Evolutionary conservation across 306 rosid species (phyloP), one percentile per base, ranked within the genome.

Genomic region (Quercus robur): DNA sequence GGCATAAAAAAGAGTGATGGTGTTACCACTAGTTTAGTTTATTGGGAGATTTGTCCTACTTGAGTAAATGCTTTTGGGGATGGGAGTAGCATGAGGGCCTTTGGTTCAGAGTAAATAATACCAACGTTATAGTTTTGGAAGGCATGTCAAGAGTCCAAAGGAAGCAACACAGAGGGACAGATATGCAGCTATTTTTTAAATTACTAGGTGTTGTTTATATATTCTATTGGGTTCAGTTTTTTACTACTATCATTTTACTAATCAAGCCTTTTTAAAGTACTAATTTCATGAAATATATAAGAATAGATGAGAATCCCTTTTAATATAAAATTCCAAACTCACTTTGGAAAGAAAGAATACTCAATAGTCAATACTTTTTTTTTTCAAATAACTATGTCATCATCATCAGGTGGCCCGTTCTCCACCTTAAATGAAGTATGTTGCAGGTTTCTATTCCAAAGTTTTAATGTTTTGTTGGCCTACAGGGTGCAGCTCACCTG

Each of bases 101-200:
- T 67, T 19, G 14, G n/a, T 35, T 67, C 72, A 8, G 51, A 18
- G 8, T 59, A 31, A 67, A 67, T 23, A 67, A 67, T 46, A 67
- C 71, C 52, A 19, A 33, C 72, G 33, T 33, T 58, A 79, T 85
- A 25, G 92, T n/a, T 33, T 67, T 67, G 51, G 26, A 30, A 64
- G 38, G 72, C 26, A 67, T 33, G 52, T 52, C 72, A 67, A 33
- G 72, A 67, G 52, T 67, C 52, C 26, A 67, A 19, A 67, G 72
- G 72, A 67, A 67, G 72, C 72, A 67, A 19, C 20, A 33, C 51
- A 6, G 46, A 18, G 71, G 23, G 25, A 66, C 51, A 19, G 71
- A 33, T 14, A 9, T 23, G 49, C 71, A 33, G 51, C 14, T 31
- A 33, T 19, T 67, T 31, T 67, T 3, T 3, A 31, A 67, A 67